Conservation (phyloP, 129 eudicot species). For the Lonicera japonica region DNA sequence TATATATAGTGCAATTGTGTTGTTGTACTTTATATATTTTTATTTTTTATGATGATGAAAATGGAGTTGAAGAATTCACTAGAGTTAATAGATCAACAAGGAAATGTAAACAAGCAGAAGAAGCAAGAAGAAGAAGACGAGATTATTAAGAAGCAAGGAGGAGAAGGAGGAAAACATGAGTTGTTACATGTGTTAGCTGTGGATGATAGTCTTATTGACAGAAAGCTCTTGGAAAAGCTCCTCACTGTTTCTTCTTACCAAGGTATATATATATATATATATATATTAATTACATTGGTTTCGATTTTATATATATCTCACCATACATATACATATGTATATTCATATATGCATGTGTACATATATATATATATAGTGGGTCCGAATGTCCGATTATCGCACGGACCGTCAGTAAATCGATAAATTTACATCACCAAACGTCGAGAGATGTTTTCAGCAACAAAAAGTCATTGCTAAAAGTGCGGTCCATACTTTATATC, state of each 20-base stretch:
- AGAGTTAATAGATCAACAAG: background rate
- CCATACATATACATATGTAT: too few relatives aligned
- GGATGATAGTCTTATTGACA: slow-evolving; percentile 38
- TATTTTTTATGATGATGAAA: background rate
- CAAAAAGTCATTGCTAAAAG: too few relatives aligned
- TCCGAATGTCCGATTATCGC: too few relatives aligned
- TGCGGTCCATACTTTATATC: too few relatives aligned
- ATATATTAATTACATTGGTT: too few relatives aligned
- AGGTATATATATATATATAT: slow-evolving; percentile 12
- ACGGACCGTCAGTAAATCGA: too few relatives aligned
- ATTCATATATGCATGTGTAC: background rate
- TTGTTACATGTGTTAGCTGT: slow-evolving; percentile 40
- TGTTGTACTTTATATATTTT: too few relatives aligned
- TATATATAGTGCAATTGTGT: background rate
- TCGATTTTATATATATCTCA: background rate
- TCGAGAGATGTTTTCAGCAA: too few relatives aligned
- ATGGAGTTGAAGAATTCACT: background rate
- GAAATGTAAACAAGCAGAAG: background rate
- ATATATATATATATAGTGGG: too few relatives aligned
- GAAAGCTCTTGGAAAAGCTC: slow-evolving; percentile 40
- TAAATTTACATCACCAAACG: too few relatives aligned
- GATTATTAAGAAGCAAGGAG: background rate
- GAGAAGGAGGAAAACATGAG: background rate
- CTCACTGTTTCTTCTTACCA: slow-evolving; percentile 41
- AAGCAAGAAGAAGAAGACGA: slow-evolving; percentile 5